Percentiles rank a stretch among this genome's conserved stretches.
phyloP scores from a whole-genome alignment of 257 asterid genomes.

The Phtheirospermum japonicum region DNA sequence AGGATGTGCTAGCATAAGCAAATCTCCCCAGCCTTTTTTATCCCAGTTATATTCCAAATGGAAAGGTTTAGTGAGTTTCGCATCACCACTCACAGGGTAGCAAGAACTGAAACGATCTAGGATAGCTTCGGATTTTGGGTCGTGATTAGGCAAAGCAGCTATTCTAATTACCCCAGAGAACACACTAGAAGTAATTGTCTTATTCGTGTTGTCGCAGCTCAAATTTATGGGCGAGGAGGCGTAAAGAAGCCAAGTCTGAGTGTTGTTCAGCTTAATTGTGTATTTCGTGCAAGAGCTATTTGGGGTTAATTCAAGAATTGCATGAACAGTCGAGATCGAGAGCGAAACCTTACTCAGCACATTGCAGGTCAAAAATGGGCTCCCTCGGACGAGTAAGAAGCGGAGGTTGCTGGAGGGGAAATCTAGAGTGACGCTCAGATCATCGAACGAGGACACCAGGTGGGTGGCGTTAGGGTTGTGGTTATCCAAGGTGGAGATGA shows the following conservation, averaged over 20 bases:
- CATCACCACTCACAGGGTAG: conserved; percentile 70
- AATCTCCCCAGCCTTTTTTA: conserved; percentile 80
- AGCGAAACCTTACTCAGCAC: conserved; percentile 39
- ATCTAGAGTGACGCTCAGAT: conserved; percentile 72
- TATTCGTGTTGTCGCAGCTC: conserved; percentile 41
- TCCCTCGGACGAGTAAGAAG: conserved; percentile 78
- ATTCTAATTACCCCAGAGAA: conserved; percentile 76
- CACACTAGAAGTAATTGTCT: conserved; percentile 44
- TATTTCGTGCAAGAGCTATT: conserved; percentile 58
- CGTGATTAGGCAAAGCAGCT: conserved; percentile 60
- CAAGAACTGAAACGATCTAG: conserved; percentile 75
- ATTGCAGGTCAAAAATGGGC: no score
- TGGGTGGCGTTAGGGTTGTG: conserved; percentile 48
- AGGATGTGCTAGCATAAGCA: conserved; percentile 95
- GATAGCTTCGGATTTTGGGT: conserved; percentile 38
- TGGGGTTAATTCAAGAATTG: conserved; percentile 52
- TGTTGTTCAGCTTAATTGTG: conserved; percentile 66
- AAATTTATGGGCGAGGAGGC: conserved; percentile 63
- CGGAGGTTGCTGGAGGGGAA: conserved; percentile 66
- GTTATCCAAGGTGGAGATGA: conserved; percentile 47
- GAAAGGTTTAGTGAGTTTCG: conserved; percentile 57
- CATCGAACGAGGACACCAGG: conserved; percentile 61
- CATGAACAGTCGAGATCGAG: conserved; percentile 77
- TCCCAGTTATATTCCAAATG: conserved; percentile 82
- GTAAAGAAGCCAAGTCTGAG: conserved; percentile 83